Conservation (phyloP, 2,329 filamentous ascomycete genomes). For the Periconia digitata region DNA sequence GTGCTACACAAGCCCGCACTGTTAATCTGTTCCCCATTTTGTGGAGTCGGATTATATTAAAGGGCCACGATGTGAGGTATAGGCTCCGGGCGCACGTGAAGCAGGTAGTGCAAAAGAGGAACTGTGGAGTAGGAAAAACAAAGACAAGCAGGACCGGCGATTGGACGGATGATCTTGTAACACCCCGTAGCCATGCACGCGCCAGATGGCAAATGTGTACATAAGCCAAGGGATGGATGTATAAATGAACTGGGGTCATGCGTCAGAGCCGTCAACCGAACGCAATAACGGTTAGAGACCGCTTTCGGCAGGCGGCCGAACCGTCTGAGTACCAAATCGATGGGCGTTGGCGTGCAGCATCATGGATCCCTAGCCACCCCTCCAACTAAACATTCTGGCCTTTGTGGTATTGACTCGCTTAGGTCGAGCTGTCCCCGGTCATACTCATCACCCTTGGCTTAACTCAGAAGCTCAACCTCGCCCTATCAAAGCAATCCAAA, state of each 20-base stretch:
- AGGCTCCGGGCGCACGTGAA: slow-evolving; percentile 2
- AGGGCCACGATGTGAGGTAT: slow-evolving; percentile 1
- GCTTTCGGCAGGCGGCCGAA: neutral
- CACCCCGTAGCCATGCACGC: neutral
- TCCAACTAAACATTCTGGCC: too few relatives aligned
- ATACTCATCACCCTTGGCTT: too few relatives aligned
- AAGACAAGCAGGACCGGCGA: neutral
- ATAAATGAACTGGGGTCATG: neutral
- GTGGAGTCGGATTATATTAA: slow-evolving; percentile 14
- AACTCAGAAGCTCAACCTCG: too few relatives aligned
- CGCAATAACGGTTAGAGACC: neutral
- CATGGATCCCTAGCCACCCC: too few relatives aligned
- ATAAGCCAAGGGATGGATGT: neutral
- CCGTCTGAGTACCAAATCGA: neutral
- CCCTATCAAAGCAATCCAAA: neutral
- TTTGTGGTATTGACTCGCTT: too few relatives aligned
- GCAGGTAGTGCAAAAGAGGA: slow-evolving; percentile 4
- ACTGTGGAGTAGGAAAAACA: slow-evolving; percentile 12
- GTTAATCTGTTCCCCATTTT: slow-evolving; percentile 6
- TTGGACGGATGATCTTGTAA: slow-evolving; percentile 5
- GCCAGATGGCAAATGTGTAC: neutral
- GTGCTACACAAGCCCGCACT: neutral
- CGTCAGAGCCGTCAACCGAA: neutral
- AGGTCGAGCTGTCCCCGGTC: too few relatives aligned
- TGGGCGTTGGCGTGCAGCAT: neutral